A percentile compares a stretch with the other conserved stretches of the same genome.
Evolutionary conservation across 257 asterid genomes (phyloP).

Genomic region (Nicotiana knightiana): DNA sequence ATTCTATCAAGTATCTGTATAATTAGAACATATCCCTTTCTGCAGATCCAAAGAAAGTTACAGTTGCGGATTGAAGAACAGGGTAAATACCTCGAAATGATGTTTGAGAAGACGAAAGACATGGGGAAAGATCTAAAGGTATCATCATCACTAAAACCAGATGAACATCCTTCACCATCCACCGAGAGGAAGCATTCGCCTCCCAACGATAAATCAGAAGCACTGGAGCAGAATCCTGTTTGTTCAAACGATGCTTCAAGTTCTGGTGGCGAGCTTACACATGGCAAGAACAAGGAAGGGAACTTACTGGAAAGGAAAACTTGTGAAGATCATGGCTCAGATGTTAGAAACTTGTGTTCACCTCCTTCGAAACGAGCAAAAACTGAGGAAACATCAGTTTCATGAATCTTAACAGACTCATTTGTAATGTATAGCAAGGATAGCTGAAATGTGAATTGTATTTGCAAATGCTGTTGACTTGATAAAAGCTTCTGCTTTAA

Average conservation of each 20-base stretch:
- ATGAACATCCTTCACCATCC: constrained; percentile 22
- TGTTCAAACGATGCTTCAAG: constrained; percentile 10
- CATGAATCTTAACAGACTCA: constrained; percentile 5
- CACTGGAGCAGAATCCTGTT: constrained; percentile 12
- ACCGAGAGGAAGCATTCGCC: constrained; percentile 21
- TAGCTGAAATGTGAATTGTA: constrained; percentile 2
- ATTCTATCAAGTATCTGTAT: neutral
- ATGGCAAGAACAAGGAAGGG: constrained; percentile 18
- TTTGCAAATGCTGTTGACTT: constrained; percentile 15
- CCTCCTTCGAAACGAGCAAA: constrained; percentile 40
- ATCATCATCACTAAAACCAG: constrained; percentile 23
- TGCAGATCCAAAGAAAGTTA: constrained; percentile 75
- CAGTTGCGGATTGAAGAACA: constrained; percentile 87
- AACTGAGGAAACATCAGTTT: constrained; percentile 25
- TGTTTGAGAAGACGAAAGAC: constrained; percentile 64
- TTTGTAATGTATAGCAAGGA: neutral
- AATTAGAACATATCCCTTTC: neutral
- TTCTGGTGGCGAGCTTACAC: constrained; percentile 11
- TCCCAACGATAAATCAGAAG: constrained; percentile 22
- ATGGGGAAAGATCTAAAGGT: constrained; percentile 49
- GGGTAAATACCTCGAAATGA: constrained; percentile 66
- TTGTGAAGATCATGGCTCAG: constrained; percentile 24
- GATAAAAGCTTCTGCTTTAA: neutral
- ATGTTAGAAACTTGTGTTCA: neutral
- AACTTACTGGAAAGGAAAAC: constrained; percentile 22